Conservation (phyloP, 2,329 filamentous ascomycete genomes). For the Penicillium olsonii region DNA sequence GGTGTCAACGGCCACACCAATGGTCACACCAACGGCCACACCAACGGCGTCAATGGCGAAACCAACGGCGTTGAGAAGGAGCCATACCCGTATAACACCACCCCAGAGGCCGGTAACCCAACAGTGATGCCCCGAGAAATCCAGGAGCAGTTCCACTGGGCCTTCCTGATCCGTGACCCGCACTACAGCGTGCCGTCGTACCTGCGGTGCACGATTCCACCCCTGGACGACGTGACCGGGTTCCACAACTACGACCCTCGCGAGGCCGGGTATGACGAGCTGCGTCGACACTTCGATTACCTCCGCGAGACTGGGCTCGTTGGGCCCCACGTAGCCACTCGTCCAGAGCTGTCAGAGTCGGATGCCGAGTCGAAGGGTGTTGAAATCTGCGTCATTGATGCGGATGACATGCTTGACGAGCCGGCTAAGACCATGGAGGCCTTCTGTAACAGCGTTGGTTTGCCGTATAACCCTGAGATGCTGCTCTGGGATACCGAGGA, state of each 20-base stretch:
- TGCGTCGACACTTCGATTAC: slow-evolving; percentile 85
- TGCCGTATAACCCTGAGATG: slow-evolving; percentile 77
- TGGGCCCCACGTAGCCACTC: slow-evolving; percentile 63
- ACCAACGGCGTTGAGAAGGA: slow-evolving; percentile 28
- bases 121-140: slow-evolving; percentile 77
- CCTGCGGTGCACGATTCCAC: slow-evolving; percentile 90
- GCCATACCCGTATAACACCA: slow-evolving; percentile 61
- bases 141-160: slow-evolving; percentile 83
- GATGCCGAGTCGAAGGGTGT: slow-evolving; percentile 17
- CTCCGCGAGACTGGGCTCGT: slow-evolving; percentile 69
- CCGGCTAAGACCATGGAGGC: slow-evolving; percentile 73
- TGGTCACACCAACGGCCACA: slow-evolving; percentile 7
- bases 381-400: slow-evolving; percentile 84
- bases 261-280: slow-evolving; percentile 88
- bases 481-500: slow-evolving; percentile 79
- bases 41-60: slow-evolving; percentile 28
- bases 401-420: slow-evolving; percentile 88
- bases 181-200: slow-evolving; percentile 87
- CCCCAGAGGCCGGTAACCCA: slow-evolving; percentile 71
- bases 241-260: slow-evolving; percentile 83
- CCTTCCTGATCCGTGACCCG: slow-evolving; percentile 96
- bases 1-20: slow-evolving; percentile 13
- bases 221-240: slow-evolving; percentile 76
- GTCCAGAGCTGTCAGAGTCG: slow-evolving; percentile 26
- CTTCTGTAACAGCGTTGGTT: slow-evolving; percentile 79